Evolutionary conservation across 2,329 filamentous ascomycete genomes (phyloP), one percentile per base, ranked within the genome.

Genomic region (Plenodomus biglobosus): DNA sequence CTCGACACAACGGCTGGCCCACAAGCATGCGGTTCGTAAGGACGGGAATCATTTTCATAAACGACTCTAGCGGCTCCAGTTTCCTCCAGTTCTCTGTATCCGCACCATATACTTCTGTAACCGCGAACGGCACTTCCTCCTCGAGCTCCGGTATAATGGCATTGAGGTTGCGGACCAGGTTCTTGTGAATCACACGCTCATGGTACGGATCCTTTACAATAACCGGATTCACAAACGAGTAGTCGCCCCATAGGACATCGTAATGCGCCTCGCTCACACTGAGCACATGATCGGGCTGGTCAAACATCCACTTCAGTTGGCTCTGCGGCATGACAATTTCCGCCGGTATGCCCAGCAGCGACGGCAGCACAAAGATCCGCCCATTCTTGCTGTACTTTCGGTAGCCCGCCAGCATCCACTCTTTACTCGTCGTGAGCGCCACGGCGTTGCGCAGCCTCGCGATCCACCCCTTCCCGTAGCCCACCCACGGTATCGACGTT

Each of bases 1-100:
- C 73, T 21, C 75, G 75, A 58, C 74, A 78, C 0, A 78, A 61
- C n/a, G 73, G 68, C 7, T 67, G 38, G 1, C 76, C 76, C 39
- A 78, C 71, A 27, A 79, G 69, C 51, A 76, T 68, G n/a, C 73
- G 70, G 56, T 77, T 78, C 30, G 70, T 72, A 11, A 75, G 54
- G 2, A 70, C 56, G 3, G 75, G 70, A 2, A 78, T 67, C 24
- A 76, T 67, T 1, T 63, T 52, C 48, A 69, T 61, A 38, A 76
- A 59, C 7, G 66, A 71, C 3, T 73, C 43, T 46, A 62, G 68
- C 1, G 73, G 51, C 40, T 70, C 61, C 39, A 76, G 40, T 18
- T 69, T 69, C 20, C 62, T 70, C 65, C 69, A 77, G 0, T 65
- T 42, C 3, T 58, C 53, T 1, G 67, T 71, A 49, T 78, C 68